These are phyloP conservation scores for Mortierella sp. DNA, from an alignment of 371 early-diverging fungal genomes.

Conservation along the genomic window DNA sequence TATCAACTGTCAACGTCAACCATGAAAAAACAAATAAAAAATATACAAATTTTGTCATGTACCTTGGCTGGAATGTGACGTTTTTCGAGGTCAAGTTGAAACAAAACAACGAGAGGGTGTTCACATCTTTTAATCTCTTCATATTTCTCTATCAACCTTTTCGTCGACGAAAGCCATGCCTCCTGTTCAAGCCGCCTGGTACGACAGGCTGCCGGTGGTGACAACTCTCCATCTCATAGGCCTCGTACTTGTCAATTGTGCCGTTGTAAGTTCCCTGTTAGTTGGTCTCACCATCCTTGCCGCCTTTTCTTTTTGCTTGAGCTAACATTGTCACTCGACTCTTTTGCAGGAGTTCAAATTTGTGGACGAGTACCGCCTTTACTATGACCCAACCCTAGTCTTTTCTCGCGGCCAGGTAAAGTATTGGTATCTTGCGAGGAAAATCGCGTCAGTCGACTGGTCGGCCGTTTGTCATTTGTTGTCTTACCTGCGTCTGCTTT, in stretches of 20 bases:
- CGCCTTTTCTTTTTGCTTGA: neutral
- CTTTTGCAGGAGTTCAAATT: neutral
- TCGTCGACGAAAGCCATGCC: neutral
- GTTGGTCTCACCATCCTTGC: neutral
- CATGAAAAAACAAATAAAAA: neutral
- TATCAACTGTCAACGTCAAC: neutral
- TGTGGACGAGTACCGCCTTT: neutral
- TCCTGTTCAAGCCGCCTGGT: neutral
- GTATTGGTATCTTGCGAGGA: neutral
- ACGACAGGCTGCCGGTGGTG: constrained; percentile 5
- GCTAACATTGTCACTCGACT: neutral
- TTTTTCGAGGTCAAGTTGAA: neutral
- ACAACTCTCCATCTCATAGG: neutral
- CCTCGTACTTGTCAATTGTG: neutral
- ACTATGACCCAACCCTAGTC: neutral
- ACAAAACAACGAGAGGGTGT: neutral
- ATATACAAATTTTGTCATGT: too few species aligned
- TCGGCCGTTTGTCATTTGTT: neutral
- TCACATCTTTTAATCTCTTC: neutral
- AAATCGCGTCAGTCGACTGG: neutral
- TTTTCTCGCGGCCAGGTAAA: neutral
- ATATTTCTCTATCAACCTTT: neutral
- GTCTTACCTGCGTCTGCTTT: neutral
- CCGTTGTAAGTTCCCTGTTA: neutral
- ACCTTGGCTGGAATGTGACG: neutral